Percentiles rank a stretch among this genome's conserved stretches.
Evolutionary conservation across 2,329 filamentous ascomycete species (phyloP).

Genomic region (Trichoderma endophyticum): DNA sequence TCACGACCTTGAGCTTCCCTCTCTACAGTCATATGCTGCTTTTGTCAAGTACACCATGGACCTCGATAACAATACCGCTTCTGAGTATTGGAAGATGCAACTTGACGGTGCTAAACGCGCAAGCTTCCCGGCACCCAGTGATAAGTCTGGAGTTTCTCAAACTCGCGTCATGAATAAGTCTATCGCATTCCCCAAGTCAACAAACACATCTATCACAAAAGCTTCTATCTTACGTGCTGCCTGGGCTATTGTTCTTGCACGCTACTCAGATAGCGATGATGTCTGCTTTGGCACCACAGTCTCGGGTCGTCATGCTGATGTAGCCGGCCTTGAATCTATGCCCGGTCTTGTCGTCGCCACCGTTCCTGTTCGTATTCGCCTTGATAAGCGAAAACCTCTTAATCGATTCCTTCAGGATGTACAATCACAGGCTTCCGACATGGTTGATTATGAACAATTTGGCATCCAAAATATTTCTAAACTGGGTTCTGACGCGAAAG

Average conservation of each 20-base stretch:
- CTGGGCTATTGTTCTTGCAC: slow-evolving; percentile 24
- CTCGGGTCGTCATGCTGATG: slow-evolving; percentile 20
- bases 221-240: slow-evolving; percentile 24
- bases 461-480: slow-evolving; percentile 30
- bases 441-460: slow-evolving; percentile 27
- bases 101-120: slow-evolving; percentile 6
- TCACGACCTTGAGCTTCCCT: slow-evolving; percentile 17
- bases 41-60: slow-evolving; percentile 11
- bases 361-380: slow-evolving; percentile 16
- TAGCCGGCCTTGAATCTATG: slow-evolving; percentile 14
- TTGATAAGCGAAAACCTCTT: slow-evolving; percentile 10
- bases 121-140: slow-evolving; percentile 20
- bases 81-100: slow-evolving; percentile 9
- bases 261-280: slow-evolving; percentile 17
- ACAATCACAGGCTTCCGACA: slow-evolving; percentile 26
- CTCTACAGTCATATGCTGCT: slow-evolving; percentile 10
- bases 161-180: slow-evolving; percentile 5
- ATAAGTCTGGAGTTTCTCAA: not conserved
- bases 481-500: slow-evolving; percentile 17
- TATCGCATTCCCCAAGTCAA: slow-evolving; percentile 4
- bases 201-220: slow-evolving; percentile 14
- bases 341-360: slow-evolving; percentile 12
- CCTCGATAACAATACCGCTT: not conserved
- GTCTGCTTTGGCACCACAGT: slow-evolving; percentile 26
- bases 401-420: slow-evolving; percentile 21